Evolutionary conservation across 257 asterid species (phyloP), one percentile per base, ranked within the genome.

Genomic region (Ophiorrhiza pumila): DNA sequence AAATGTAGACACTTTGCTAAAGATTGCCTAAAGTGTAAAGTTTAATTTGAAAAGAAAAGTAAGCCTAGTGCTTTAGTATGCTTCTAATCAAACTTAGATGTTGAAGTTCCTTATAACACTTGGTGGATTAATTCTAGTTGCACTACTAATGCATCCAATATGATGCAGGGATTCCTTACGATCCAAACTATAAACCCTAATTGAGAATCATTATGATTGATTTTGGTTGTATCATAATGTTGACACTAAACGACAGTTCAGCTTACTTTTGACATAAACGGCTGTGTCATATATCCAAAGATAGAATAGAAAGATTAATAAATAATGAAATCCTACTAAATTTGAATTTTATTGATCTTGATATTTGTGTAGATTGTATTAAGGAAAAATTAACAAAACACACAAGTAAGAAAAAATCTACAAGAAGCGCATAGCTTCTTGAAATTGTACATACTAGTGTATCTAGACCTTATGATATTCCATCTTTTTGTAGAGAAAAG

Each of bases 251-350:
- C 37, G 39, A 66, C 29, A 27, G 23, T 2, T 66, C 60, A 12
- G 20, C 59, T 66, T 65, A 22, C 61, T 74, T 67, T 29, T 67
- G 62, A 61, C 69, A 65, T 56, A 65, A 74, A 43, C 18, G 29
- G 1, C 43, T 56, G 59, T 59, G 69, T 66, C 74, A 66, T 39
- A 56, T 74, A 52, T 74, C 78, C 58, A n/a, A n/a, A n/a, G n/a
- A n/a, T n/a, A n/a, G n/a, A n/a, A n/a, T n/a, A n/a, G n/a, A n/a
- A n/a, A n/a, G n/a, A n/a, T n/a, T n/a, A n/a, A n/a, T n/a, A n/a
- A n/a, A n/a, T n/a, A n/a, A n/a, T n/a, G n/a, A n/a, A n/a, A n/a
- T n/a, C n/a, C n/a, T n/a, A n/a, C n/a, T n/a, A n/a, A n/a, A n/a
- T n/a, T n/a, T n/a, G n/a, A n/a, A n/a, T n/a, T n/a, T n/a, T n/a